phyloP scores from a whole-genome alignment of 352 stramenopile genomes.

The Globisporangium sylvaticum region DNA sequence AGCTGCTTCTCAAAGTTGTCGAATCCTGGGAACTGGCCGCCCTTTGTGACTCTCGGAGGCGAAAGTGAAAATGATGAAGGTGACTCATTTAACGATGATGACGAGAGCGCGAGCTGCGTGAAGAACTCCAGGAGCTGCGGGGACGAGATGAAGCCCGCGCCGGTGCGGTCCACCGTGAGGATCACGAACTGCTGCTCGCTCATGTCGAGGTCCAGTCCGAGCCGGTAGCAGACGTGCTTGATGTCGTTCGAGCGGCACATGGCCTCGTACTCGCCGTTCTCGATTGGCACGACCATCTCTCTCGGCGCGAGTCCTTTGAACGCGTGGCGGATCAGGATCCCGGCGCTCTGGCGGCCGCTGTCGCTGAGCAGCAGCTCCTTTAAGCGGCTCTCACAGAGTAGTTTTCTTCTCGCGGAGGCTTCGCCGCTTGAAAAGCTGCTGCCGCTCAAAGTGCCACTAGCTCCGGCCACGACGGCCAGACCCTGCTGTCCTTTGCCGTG shows the following conservation, averaged over 20 bases:
- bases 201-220: slow-evolving; percentile 63
- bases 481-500: no score
- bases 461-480: no score
- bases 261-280: slow-evolving; percentile 65
- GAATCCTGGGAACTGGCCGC: not conserved
- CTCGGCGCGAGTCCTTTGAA: slow-evolving; percentile 65
- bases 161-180: slow-evolving; percentile 35
- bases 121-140: slow-evolving; percentile 61
- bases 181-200: slow-evolving; percentile 59
- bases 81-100: not conserved
- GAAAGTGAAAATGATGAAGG: not conserved
- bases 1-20: not conserved
- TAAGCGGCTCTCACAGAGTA: slow-evolving; percentile 53
- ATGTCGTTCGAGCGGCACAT: slow-evolving; percentile 59
- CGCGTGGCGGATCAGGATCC: slow-evolving; percentile 62
- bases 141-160: slow-evolving; percentile 61
- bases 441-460: no score
- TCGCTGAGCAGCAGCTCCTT: slow-evolving; percentile 46
- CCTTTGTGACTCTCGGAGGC: slow-evolving; percentile 6
- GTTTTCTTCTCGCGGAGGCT: slow-evolving; percentile 42
- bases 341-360: slow-evolving; percentile 56
- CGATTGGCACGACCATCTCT: slow-evolving; percentile 64
- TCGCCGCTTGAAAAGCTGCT: slow-evolving; percentile 27
- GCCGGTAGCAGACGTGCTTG: slow-evolving; percentile 68
- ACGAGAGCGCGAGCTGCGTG: slow-evolving; percentile 27